phyloP scores from a whole-genome alignment of 495 filamentous ascomycete species.

The Podospora sp. region DNA sequence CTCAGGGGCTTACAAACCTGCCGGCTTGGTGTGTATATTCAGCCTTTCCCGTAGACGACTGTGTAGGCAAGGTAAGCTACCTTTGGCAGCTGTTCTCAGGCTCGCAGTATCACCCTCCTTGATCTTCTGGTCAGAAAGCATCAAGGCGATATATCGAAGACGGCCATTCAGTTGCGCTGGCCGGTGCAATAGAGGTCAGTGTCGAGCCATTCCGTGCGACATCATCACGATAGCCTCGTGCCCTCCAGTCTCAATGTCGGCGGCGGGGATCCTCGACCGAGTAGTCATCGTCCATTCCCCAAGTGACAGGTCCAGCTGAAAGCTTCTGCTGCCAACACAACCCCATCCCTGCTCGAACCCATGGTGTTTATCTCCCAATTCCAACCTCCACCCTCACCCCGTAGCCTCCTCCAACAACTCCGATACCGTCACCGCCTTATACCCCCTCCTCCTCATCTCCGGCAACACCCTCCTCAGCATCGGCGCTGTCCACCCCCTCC shows the following conservation, averaged over 20 bases:
- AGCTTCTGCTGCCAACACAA: not conserved
- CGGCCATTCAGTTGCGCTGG: too few species aligned
- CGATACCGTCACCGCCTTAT: slow-evolving; percentile 67
- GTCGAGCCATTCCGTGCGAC: not conserved
- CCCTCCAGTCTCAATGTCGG: not conserved
- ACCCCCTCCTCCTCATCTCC: slow-evolving; percentile 67
- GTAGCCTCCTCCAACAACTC: slow-evolving; percentile 53
- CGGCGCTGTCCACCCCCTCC: slow-evolving; percentile 73
- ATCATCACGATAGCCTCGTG: not conserved
- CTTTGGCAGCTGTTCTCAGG: too few species aligned
- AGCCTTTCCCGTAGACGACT: too few species aligned
- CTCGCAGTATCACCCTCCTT: too few species aligned
- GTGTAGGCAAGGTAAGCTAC: too few species aligned
- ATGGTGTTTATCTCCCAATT: too few species aligned
- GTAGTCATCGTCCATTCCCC: not conserved
- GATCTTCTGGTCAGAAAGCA: too few species aligned
- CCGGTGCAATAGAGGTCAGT: too few species aligned
- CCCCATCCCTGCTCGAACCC: too few species aligned
- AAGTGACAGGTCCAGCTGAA: not conserved
- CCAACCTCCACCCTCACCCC: slow-evolving; percentile 18
- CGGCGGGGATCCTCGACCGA: not conserved
- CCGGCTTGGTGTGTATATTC: not conserved
- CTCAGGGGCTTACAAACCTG: not conserved
- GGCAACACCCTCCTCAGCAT: slow-evolving; percentile 74
- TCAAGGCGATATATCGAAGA: too few species aligned